Base-by-base conservation (phyloP, 495 filamentous ascomycete species). In the Barbatosphaeria neglecta region DNA sequence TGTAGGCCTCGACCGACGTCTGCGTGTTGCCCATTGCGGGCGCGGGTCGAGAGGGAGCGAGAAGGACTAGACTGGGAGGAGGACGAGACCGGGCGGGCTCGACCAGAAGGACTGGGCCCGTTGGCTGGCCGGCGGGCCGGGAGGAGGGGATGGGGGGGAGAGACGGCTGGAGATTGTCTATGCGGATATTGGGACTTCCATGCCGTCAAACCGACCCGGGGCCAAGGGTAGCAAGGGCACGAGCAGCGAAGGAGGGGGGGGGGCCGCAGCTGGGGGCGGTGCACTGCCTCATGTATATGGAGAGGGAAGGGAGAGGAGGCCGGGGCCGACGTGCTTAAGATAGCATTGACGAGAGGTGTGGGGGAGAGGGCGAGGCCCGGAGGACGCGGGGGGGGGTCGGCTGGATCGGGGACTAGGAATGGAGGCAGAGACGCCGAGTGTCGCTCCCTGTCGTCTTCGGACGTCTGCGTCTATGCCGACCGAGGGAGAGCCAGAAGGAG, bases 21-120 rank as follows among this genome's bases (percentile, higher is more conserved):
- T n/a, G 60, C 20, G 63, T 54, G 50, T 73, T 74, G 42, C 70
- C 70, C 70, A 74, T 74, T 22, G 37, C 39, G 20, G 50, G 37
- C 13, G 33, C 44, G 37, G 24, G 28, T 47, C 15, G 39, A 41
- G 45, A 11, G 11, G 22, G 45, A 15, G 15, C 17, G 18, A 31
- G 53, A 22, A 15, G 16, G 20, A 22, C 39, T 41, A n/a, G n/a
- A n/a, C n/a, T n/a, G n/a, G n/a, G n/a, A n/a, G n/a, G n/a, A n/a
- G n/a, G n/a, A n/a, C n/a, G n/a, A n/a, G 19, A 24, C 3, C 16
- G 13, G 39, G 20, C 39, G 16, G 18, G 27, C 18, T 11, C 18
- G 19, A 19, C 39, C 39, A 4, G n/a, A n/a, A n/a, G 39, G 39
- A 6, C 39, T 41, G 11, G 39, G 3, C 22, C 15, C 22, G 16